phyloP scores from a whole-genome alignment of 164 flowering plant species.

The Tinospora cordifolia region DNA sequence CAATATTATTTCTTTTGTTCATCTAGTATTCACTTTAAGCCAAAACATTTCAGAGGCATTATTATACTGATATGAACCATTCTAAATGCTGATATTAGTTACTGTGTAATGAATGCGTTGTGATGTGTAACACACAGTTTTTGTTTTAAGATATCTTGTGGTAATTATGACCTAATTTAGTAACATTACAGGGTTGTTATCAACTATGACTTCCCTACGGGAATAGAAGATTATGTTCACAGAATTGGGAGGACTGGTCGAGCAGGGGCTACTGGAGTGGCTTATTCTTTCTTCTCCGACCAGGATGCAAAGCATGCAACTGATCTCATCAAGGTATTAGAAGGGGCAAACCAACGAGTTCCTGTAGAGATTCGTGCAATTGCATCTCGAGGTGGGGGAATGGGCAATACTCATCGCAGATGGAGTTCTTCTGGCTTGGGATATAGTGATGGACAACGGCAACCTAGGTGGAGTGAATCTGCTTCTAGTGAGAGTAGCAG shows the following conservation, averaged over 20 bases:
- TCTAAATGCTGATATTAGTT: too few species aligned
- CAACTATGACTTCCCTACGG: slow-evolving; percentile 90
- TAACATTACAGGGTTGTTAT: slow-evolving; percentile 58
- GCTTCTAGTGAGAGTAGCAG: slow-evolving; percentile 41
- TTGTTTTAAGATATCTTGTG: background rate
- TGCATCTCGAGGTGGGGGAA: slow-evolving; percentile 66
- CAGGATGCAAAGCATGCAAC: slow-evolving; percentile 71
- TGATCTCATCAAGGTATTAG: slow-evolving; percentile 73
- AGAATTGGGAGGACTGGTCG: slow-evolving; percentile 94
- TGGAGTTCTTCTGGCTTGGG: slow-evolving; percentile 47
- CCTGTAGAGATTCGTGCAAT: slow-evolving; percentile 66
- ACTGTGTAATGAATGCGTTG: background rate
- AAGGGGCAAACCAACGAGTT: slow-evolving; percentile 76
- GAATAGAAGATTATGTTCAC: slow-evolving; percentile 90
- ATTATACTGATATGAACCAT: too few species aligned
- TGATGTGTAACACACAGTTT: background rate
- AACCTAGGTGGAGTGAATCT: slow-evolving; percentile 34
- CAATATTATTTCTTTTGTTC: too few species aligned
- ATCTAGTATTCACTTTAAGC: too few species aligned
- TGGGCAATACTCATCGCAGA: slow-evolving; percentile 38
- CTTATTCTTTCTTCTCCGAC: slow-evolving; percentile 75
- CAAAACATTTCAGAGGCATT: too few species aligned
- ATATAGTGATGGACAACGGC: slow-evolving; percentile 39
- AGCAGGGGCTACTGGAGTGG: slow-evolving; percentile 84
- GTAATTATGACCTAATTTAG: background rate